Evolutionary conservation across 306 rosid species (phyloP), one percentile per base, ranked within the genome.

Genomic region (Senna tora): DNA sequence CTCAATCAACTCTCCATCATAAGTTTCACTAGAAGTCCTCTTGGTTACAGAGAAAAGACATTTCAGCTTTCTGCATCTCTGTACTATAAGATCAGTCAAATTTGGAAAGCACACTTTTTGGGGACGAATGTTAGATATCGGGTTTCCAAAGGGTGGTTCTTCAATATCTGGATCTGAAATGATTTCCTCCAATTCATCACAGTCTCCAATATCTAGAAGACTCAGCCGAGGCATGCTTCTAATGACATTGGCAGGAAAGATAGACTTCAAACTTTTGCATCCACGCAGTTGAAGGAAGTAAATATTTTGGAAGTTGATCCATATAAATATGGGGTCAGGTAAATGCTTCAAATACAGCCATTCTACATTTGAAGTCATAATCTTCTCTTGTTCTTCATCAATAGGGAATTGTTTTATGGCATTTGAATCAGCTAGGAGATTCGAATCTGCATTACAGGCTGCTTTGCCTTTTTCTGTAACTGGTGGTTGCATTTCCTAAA

Each of bases 281-380:
- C 41, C 20, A 13, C 20, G 13, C 39, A 56, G 19, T 13, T 5
- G 10, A 21, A 54, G 60, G 25, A 17, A 17, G 28, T 7, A 7
- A 19, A 51, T 19, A 51, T 19, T 51, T 51, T 17, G 25, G 56
- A 51, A 17, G 13, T 28, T 16, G 13, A 51, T 17, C 28, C 28
- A 17, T 7, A 51, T 17, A 19, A 51, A 51, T 10, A 7, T 7
- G 56, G 19, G 56, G 32, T 53, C 32, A 20, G 59, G 59, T 53
- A 53, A 53, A 20, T 20, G 15, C 59, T 53, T 53, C 59, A 53
- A 53, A 53, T 21, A 53, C 59, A 53, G 10, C 59, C 59, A 53
- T 53, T 53, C 59, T 53, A 20, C 50, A 43, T n/a, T 53, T 21
- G 59, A 53, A 1, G 15, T 53, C 59, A 20, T 20, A 15, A 54